Base-by-base conservation (phyloP, 305 asterid genomes). In the Fraxinus platypoda region DNA sequence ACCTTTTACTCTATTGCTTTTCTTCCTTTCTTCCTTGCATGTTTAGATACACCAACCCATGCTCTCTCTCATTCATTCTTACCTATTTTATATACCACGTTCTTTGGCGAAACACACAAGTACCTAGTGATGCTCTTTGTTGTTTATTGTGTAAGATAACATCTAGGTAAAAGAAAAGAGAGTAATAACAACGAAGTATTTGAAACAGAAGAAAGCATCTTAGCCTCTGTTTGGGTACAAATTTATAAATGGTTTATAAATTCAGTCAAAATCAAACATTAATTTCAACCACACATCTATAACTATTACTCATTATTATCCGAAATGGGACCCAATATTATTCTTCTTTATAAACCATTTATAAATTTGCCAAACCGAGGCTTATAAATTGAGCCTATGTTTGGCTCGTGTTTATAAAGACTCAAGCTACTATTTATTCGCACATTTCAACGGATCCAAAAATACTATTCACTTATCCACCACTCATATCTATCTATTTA, bases 41-140 rank as follows among this genome's bases (percentile, higher is more conserved):
- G 88, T 71, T 79, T 33, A 57, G 74, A 26, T 46, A 26, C 81
- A 78, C 54, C 46, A 31, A 79, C 41, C 75, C 77, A 38, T 59
- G 13, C 34, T 62, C 75, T 37, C 35, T 41, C 83, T 73, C 78
- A 28, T 73, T 41, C 49, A 80, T 73, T 43, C 19, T 79, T n/a
- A 33, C 74, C 80, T 57, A 33, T 46, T 66, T 37, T 35, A 19
- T 46, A 62, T 21, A 37, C 8, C 26, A 30, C 66, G 12, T 15
- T 9, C 33, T 78, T 78, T 76, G 35, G 35, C 6, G 8, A 25
- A 57, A 11, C 49, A 70, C 72, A 21, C 28, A 78, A 35, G 66
- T 11, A 15, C 41, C 52, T n/a, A 43, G 13, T 38, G 37, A 57
- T 34, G 37, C 37, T 31, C 26, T 75, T 8, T 17, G 71, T 57